Percentiles rank a stretch among this genome's conserved stretches.
Conservation (phyloP, 1,284 basidiomycete species). For the Spongiforma sp. region DNA sequence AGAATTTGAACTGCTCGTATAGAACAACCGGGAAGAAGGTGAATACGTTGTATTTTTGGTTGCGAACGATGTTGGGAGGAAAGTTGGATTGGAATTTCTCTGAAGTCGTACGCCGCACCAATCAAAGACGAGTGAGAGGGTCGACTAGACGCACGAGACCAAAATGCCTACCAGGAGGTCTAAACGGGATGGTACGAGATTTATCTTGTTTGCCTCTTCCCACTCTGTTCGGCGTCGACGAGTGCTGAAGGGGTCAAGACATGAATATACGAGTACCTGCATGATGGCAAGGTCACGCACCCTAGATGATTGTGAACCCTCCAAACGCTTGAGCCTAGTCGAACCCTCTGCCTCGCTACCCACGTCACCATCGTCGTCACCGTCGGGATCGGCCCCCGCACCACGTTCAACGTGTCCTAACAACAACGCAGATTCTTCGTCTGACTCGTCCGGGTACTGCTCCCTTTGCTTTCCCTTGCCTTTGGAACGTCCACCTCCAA, state of each 20-base stretch:
- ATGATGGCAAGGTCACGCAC: conserved; percentile 20
- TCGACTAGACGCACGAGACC: neutral
- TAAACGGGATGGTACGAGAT: conserved; percentile 80
- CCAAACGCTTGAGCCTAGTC: conserved; percentile 33
- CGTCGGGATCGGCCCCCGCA: conserved; percentile 30
- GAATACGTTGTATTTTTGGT: conserved; percentile 97
- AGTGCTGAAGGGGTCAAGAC: conserved; percentile 28
- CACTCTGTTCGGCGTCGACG: conserved; percentile 35
- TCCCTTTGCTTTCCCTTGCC: conserved; percentile 52
- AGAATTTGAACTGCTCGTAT: conserved; percentile 99
- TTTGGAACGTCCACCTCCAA: conserved; percentile 29
- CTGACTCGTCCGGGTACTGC: conserved; percentile 62
- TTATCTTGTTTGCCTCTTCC: conserved; percentile 58
- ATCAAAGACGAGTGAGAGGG: conserved; percentile 3
- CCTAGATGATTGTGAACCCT: conserved; percentile 25
- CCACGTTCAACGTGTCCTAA: conserved; percentile 42
- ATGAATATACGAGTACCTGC: conserved; percentile 4
- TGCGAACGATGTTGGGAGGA: conserved; percentile 90
- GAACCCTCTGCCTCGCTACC: conserved; percentile 28
- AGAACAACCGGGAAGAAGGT: conserved; percentile 97
- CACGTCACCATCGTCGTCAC: conserved; percentile 31
- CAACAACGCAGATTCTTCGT: conserved; percentile 59
- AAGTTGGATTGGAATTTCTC: conserved; percentile 74
- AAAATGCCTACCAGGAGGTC: conserved; percentile 62
- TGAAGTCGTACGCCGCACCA: conserved; percentile 30